phyloP scores from a whole-genome alignment of 495 filamentous ascomycete species.

The Hyaloscypha variabilis region DNA sequence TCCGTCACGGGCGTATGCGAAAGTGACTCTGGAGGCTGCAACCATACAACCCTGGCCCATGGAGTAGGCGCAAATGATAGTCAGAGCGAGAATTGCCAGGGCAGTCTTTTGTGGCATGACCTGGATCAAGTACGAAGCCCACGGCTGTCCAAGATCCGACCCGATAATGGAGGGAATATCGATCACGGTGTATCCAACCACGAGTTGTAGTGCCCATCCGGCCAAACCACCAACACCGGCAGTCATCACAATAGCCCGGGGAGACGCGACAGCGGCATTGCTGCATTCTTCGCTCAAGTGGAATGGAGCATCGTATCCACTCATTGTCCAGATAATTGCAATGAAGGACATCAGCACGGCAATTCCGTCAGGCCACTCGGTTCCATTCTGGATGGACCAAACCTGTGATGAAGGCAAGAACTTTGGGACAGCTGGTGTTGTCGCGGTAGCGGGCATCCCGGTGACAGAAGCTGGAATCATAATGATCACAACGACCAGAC shows the following conservation, averaged over 20 bases:
- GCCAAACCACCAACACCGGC: slow-evolving; percentile 66
- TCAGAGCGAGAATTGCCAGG: slow-evolving; percentile 68
- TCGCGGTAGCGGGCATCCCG: slow-evolving; percentile 37
- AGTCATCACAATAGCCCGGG: slow-evolving; percentile 77
- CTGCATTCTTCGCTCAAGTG: slow-evolving; percentile 79
- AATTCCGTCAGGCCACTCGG: slow-evolving; percentile 71
- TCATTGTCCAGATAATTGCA: slow-evolving; percentile 59
- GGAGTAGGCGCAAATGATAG: slow-evolving; percentile 75
- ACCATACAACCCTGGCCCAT: slow-evolving; percentile 89
- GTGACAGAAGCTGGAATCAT: slow-evolving; percentile 65
- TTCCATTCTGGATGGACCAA: slow-evolving; percentile 72
- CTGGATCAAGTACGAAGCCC: slow-evolving; percentile 74
- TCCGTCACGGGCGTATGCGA: slow-evolving; percentile 79
- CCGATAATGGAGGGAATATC: slow-evolving; percentile 64
- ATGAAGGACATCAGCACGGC: slow-evolving; percentile 80
- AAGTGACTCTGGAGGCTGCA: slow-evolving; percentile 76
- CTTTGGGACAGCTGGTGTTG: too few species aligned
- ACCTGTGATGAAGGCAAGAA: slow-evolving; percentile 66
- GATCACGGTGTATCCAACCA: slow-evolving; percentile 79
- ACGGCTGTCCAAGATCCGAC: slow-evolving; percentile 73
- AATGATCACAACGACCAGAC: slow-evolving; percentile 67
- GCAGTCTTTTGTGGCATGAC: slow-evolving; percentile 66
- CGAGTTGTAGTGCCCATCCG: slow-evolving; percentile 76
- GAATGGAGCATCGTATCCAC: slow-evolving; percentile 61
- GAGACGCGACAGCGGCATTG: slow-evolving; percentile 74